phyloP scores from a whole-genome alignment of 169 alveolate species.

The Toxoplasma gondii region DNA sequence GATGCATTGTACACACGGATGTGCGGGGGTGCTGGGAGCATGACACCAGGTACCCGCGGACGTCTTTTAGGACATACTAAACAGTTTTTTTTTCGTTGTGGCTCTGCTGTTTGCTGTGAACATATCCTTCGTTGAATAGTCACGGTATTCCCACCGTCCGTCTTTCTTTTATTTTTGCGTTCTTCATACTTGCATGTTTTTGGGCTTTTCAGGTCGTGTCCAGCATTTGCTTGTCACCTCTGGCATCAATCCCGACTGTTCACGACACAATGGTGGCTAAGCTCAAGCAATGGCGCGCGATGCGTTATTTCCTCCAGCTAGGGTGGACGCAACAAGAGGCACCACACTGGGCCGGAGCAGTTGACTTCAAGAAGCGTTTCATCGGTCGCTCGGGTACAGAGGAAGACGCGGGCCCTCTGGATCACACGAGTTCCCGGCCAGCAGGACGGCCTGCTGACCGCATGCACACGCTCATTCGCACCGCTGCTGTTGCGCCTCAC shows the following conservation, averaged over 20 bases:
- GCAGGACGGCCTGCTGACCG: not conserved
- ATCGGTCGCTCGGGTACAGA: not conserved
- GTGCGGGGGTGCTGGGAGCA: no score
- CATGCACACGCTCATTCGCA: not conserved
- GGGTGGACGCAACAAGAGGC: constrained; percentile 42
- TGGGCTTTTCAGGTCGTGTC: constrained; percentile 45
- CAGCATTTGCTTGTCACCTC: constrained; percentile 33
- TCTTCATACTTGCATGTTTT: not conserved
- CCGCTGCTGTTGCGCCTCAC: not conserved
- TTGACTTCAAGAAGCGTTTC: constrained; percentile 33
- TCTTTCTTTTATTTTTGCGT: no score
- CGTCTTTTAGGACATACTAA: no score
- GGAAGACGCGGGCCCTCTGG: not conserved
- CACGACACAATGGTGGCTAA: constrained; percentile 37
- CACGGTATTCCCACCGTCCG: no score
- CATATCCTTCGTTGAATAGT: no score
- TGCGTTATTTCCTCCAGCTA: constrained; percentile 27
- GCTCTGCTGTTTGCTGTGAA: no score
- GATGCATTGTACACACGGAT: no score
- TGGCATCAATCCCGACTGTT: constrained; percentile 26
- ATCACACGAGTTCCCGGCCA: not conserved
- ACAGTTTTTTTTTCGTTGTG: no score
- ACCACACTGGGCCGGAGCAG: constrained; percentile 53
- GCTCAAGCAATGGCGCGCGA: constrained; percentile 56
- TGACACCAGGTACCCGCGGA: no score